These are phyloP conservation scores for Phytophthora citricola DNA, from an alignment of 352 stramenopile genomes.

Conservation along the genomic window DNA sequence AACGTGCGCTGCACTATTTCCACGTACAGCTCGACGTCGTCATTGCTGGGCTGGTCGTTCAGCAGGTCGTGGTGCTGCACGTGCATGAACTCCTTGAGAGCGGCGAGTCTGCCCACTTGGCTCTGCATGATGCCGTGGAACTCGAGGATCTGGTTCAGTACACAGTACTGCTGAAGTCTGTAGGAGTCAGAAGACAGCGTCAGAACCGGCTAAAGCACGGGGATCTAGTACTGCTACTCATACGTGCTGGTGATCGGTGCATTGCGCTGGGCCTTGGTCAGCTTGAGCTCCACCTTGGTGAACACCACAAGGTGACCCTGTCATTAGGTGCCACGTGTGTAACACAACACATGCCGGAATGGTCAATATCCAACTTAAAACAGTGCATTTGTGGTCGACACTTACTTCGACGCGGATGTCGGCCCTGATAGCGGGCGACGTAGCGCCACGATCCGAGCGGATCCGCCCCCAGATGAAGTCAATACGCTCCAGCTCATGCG, in stretches of 20 bases:
- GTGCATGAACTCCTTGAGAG: conserved; percentile 60
- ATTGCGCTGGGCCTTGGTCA: conserved; percentile 64
- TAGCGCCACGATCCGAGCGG: conserved; percentile 57
- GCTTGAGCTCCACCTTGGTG: conserved; percentile 74
- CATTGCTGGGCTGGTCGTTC: conserved; percentile 43
- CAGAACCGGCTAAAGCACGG: conserved; percentile 8
- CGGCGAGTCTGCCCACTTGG: conserved; percentile 55
- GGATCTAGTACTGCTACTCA: conserved; percentile 14
- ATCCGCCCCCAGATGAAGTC: conserved; percentile 87
- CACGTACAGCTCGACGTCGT: conserved; percentile 64
- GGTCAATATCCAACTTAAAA: conserved; percentile 12
- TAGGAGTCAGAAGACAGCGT: neutral
- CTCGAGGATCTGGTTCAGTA: conserved; percentile 87
- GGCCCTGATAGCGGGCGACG: conserved; percentile 61
- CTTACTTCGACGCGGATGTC: conserved; percentile 76
- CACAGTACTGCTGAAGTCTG: conserved; percentile 84
- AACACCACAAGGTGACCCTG: conserved; percentile 81
- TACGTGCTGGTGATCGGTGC: conserved; percentile 59
- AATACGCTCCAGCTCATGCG: conserved; percentile 79
- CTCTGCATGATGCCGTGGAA: conserved; percentile 76
- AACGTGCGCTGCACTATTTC: conserved; percentile 60
- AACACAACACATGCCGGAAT: conserved; percentile 17
- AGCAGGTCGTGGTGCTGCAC: conserved; percentile 49
- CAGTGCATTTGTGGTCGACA: conserved; percentile 7
- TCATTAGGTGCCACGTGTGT: conserved; percentile 18